Base-by-base conservation (phyloP, 2,329 filamentous ascomycete species). In the Camillea tinctor region DNA sequence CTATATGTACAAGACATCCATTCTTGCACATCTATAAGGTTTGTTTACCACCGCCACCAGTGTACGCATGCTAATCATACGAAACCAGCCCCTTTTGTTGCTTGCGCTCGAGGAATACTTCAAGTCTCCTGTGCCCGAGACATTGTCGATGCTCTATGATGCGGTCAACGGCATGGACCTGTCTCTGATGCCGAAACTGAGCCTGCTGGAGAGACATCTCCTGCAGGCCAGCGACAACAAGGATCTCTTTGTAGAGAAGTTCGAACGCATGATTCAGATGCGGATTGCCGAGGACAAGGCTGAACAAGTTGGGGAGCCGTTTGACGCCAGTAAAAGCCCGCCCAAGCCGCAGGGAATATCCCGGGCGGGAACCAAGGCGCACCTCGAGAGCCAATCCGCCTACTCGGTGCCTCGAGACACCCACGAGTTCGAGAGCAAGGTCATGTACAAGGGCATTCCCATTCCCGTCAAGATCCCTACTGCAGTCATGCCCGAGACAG, bases 21-120 rank as follows among this genome's bases (percentile, higher is more conserved):
- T 99, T 99, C 76, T 79, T 99, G 67, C 95, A 99, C 77, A 99
- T 99, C 65, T 99, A 99, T 80, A 99, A 99, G 84, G 91, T 90
- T 74, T 66, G 80, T 73, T n/a, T 60, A 57, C 54, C 58, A 57
- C 52, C 21, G 54, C 52, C 58, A 51, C 59, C 50, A 48, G 26
- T 44, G 58, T 20, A 19, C 13, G 55, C 20, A 60, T 57, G 62
- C 68, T 66, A 64, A 68, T 60, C 60, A n/a, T n/a, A n/a, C n/a
- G n/a, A 44, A 19, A 49, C 44, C 60, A 94, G 91, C 95, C 95
- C 24, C 82, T 99, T 48, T 82, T 99, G 55, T 81, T 99, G 44
- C 79, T 99, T 50, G 95, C 95, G 0, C 81, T 99, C 56, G 94
- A 99, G 71, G 94, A 98, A 72, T 99, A 99, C 75, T 99, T 98